Base-by-base conservation (phyloP, 2,329 filamentous ascomycete species). In the Fusarium anthophilum region DNA sequence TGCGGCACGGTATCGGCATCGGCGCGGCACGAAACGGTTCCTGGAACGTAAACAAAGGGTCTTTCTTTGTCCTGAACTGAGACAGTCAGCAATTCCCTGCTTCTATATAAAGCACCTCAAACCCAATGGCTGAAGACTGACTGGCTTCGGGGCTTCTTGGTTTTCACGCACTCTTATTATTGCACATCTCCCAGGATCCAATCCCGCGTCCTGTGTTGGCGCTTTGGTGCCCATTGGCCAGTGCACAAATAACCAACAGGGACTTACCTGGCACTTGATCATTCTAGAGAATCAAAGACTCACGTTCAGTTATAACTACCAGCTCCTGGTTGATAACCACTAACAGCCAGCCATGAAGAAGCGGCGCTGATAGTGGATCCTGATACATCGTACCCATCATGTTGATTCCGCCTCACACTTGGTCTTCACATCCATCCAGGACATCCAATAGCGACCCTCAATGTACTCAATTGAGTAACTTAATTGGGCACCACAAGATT, bases 171-270 rank as follows among this genome's bases (percentile, higher is more conserved):
- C 39, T 71, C 22, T 51, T 39, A 47, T 51, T 44, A 43, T 61
- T 70, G 32, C 47, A 48, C 54, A 73, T 71, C 66, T 63, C 66
- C 26, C 28, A 57, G 18, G 71, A 60, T 32, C 71, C 71, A 74
- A 72, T 74, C 71, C 63, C 63, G 57, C 41, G 45, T 72, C 58
- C 50, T 47, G 71, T 57, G 54, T 68, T 73, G 53, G 61, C 70
- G 66, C 66, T 58, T 45, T 63, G 28, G 11, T 53, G 55, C 43
- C 66, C 41, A 71, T 74, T 74, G 71, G 71, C 59, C 38, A 48
- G 50, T 60, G 35, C 66, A 55, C 44, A 35, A 35, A 35, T 22
- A 26, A 10, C 15, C 24, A 37, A 41, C 70, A 68, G 70, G 57
- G 71, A 67, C 30, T 26, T 50, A 44, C 62, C 44, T 50, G 38